Base-by-base conservation (phyloP, 2,329 filamentous ascomycete species). In the Penicillium sp. region DNA sequence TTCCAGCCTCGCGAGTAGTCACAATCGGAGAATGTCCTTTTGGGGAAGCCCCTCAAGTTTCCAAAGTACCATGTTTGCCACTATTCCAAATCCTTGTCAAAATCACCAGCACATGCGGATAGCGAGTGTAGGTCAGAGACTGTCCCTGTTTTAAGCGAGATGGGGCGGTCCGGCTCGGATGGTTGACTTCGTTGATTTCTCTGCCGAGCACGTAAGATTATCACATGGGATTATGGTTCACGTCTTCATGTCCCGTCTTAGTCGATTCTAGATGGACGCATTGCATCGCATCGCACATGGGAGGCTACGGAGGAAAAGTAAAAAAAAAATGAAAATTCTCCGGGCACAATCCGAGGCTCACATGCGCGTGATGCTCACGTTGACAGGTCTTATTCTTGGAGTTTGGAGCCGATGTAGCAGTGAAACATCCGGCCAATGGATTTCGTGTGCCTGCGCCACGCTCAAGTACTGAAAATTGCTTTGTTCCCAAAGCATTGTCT, bases 281-380 rank as follows among this genome's bases (percentile, higher is more conserved):
- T 50, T 45, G 48, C 41, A 41, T 50, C 13, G 48, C 48, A 45
- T 39, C 25, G 13, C 41, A 25, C 48, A 45, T 50, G 48, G 39
- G 18, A 38, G 18, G 13, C 4, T 22, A 13, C 14, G 33, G 4
- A 2, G 13, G 5, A 16, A n/a, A n/a, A 8, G 18, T 39, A 6
- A 24, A 13, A 20, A 20, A 39, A 35, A 6, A 24, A 13, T 13
- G 10, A 39, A 35, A 7, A 22, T 4, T 39, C 36, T 24, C 36
- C 36, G 18, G 36, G 18, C 36, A 10, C 18, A 24, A 11, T 24
- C 9, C 22, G 36, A 39, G 36, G 36, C 18, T 22, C 20, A 22
- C 9, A 24, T 18, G 22, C 36, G 31, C n/a, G 31, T 18, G 31
- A 35, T 16, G 8, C 11, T n/a, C 35, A 2, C n/a, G n/a, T n/a